Conservation (phyloP, 2,329 filamentous ascomycete species). For the Fusarium transvaalense region DNA sequence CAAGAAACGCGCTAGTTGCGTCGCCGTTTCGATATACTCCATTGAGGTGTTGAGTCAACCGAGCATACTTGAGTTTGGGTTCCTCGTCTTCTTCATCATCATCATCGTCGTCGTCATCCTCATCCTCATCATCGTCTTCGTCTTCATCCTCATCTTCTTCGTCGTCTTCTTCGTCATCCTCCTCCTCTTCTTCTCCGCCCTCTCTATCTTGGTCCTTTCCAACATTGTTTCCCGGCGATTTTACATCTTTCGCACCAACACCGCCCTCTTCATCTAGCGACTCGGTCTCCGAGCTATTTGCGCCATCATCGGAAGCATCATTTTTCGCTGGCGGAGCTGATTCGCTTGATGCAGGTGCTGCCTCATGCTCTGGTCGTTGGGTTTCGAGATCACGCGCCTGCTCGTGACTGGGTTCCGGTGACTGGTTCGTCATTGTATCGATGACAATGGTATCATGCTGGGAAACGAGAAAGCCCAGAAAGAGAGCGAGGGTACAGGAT, state of each 20-base stretch:
- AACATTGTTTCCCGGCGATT: conserved; percentile 18
- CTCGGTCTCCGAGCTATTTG: conserved; percentile 56
- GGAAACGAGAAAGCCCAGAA: conserved; percentile 27
- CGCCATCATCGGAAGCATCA: conserved; percentile 31
- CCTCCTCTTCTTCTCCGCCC: conserved; percentile 30
- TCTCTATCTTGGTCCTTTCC: conserved; percentile 39
- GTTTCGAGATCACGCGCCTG: conserved; percentile 36
- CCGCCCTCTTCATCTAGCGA: neutral
- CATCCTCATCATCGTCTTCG: conserved; percentile 65
- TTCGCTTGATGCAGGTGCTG: conserved; percentile 27
- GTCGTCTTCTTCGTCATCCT: conserved; percentile 42
- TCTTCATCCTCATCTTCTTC: conserved; percentile 52
- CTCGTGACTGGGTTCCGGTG: conserved; percentile 52
- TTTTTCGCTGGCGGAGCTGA: conserved; percentile 9
- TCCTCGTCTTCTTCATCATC: conserved; percentile 81
- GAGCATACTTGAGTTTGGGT: conserved; percentile 91
- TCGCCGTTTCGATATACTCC: conserved; percentile 94
- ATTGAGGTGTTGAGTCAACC: conserved; percentile 82
- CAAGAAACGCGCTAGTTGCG: conserved; percentile 90
- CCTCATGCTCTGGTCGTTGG: conserved; percentile 38
- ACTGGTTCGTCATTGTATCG: conserved; percentile 58
- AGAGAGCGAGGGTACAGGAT: conserved; percentile 22
- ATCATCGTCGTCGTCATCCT: conserved; percentile 78
- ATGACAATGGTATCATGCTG: conserved; percentile 50
- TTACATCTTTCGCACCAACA: conserved; percentile 18